A percentile compares a stretch with the other conserved stretches of the same genome.
These are phyloP conservation scores for Umbilicaria muhlenbergii DNA, from an alignment of 495 filamentous ascomycete genomes.

Conservation along the genomic window DNA sequence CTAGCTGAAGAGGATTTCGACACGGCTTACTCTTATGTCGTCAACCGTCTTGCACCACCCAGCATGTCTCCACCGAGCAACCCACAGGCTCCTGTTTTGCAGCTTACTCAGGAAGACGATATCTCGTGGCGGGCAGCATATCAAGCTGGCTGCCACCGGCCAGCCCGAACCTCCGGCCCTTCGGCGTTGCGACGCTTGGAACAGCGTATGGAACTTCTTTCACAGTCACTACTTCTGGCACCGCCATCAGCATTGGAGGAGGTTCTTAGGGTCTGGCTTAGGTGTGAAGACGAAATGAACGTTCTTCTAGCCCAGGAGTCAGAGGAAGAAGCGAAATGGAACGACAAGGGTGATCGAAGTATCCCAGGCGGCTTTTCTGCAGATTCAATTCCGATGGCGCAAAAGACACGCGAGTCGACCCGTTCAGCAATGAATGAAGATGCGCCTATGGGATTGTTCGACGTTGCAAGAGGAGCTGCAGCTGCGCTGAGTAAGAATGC, in stretches of 20 bases:
- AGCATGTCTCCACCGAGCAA: constrained; percentile 12
- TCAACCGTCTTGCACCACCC: constrained; percentile 41
- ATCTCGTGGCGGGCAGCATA: constrained; percentile 88
- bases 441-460: constrained; percentile 87
- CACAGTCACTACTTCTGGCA: constrained; percentile 66
- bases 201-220: constrained; percentile 83
- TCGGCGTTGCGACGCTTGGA: constrained; percentile 46
- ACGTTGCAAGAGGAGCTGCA: constrained; percentile 71
- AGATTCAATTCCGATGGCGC: constrained; percentile 17
- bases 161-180: constrained; percentile 26
- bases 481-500: constrained; percentile 53
- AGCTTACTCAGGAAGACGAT: constrained; percentile 40
- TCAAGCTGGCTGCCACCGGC: constrained; percentile 65
- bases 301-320: constrained; percentile 52
- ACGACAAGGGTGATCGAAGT: constrained; percentile 44
- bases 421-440: constrained; percentile 39
- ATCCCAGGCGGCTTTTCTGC: constrained; percentile 52
- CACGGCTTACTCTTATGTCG: constrained; percentile 89
- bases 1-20: constrained; percentile 83
- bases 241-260: constrained; percentile 67
- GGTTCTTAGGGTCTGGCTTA: constrained; percentile 69
- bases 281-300: constrained; percentile 75
- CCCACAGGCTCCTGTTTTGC: background rate
- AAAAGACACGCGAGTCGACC: constrained; percentile 23
- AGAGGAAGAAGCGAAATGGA: constrained; percentile 58